A percentile compares a stretch with the other conserved stretches of the same genome.
phyloP scores from a whole-genome alignment of 1,284 basidiomycete genomes.

The Cerioporus squamosus region DNA sequence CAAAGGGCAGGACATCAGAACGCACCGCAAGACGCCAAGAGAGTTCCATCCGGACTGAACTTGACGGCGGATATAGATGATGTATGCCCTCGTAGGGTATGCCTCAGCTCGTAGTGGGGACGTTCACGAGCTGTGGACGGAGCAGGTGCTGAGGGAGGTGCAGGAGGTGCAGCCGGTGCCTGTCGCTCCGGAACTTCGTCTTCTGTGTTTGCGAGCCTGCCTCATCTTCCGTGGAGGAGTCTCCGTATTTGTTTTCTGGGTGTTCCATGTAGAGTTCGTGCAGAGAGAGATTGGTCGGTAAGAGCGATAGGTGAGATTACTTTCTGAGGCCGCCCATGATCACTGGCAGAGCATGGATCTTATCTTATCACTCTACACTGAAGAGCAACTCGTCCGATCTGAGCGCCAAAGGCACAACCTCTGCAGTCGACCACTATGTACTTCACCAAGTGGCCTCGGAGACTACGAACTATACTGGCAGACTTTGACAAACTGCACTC shows the following conservation, averaged over 20 bases:
- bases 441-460: too few species aligned
- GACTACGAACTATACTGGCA: too few species aligned
- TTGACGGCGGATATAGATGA: constrained; percentile 82
- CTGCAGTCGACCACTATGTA: too few species aligned
- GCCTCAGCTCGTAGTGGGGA: constrained; percentile 72
- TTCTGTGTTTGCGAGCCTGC: constrained; percentile 82
- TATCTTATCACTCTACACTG: too few species aligned
- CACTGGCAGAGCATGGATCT: too few species aligned
- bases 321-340: too few species aligned
- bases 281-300: neutral
- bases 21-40: constrained; percentile 81
- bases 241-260: constrained; percentile 32
- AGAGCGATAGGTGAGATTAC: neutral
- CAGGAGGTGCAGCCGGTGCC: constrained; percentile 39
- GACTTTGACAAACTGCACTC: too few species aligned
- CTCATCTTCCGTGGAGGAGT: constrained; percentile 79
- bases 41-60: constrained; percentile 80
- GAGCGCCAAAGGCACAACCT: too few species aligned
- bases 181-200: constrained; percentile 73
- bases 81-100: constrained; percentile 73
- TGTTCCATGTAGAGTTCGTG: constrained; percentile 14
- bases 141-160: constrained; percentile 36
- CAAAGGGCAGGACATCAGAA: constrained; percentile 7
- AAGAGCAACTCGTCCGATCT: too few species aligned
- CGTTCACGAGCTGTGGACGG: constrained; percentile 49